Evolutionary conservation across 352 stramenopile species (phyloP).

Genomic region (Pythium phragmiticola): DNA sequence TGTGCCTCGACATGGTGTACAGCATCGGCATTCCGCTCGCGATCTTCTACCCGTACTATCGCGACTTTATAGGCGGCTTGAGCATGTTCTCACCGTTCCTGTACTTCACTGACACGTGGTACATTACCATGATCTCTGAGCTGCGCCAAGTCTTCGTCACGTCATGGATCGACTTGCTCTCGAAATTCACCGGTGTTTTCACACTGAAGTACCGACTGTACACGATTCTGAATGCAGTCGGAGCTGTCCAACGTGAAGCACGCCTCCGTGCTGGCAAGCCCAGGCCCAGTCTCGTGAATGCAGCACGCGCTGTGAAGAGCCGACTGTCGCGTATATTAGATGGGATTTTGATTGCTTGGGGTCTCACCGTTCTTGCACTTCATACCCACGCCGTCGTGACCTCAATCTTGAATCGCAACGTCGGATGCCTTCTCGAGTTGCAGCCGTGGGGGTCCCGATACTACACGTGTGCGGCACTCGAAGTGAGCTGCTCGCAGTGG

Average conservation of each 20-base stretch:
- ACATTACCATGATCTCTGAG: conserved; percentile 17
- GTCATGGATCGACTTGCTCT: conserved; percentile 15
- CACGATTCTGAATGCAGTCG: neutral
- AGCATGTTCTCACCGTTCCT: neutral
- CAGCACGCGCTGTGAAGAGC: neutral
- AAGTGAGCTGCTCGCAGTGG: neutral
- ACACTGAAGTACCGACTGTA: neutral
- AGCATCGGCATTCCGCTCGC: conserved; percentile 16
- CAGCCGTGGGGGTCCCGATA: neutral
- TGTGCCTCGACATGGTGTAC: conserved; percentile 9
- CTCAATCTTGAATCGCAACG: neutral
- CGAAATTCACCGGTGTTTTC: neutral
- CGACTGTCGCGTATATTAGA: neutral
- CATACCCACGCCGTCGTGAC: neutral
- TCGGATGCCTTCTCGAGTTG: neutral
- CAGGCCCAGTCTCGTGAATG: neutral
- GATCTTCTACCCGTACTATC: conserved; percentile 13
- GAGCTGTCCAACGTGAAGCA: neutral
- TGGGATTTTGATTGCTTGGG: neutral
- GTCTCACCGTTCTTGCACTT: neutral
- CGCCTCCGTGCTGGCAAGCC: neutral
- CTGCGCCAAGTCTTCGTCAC: conserved; percentile 19
- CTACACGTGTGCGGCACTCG: neutral
- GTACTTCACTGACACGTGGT: conserved; percentile 12
- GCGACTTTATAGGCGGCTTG: conserved; percentile 5